Conservation (phyloP, 139 green algal species). For the Chlorella sp. region DNA sequence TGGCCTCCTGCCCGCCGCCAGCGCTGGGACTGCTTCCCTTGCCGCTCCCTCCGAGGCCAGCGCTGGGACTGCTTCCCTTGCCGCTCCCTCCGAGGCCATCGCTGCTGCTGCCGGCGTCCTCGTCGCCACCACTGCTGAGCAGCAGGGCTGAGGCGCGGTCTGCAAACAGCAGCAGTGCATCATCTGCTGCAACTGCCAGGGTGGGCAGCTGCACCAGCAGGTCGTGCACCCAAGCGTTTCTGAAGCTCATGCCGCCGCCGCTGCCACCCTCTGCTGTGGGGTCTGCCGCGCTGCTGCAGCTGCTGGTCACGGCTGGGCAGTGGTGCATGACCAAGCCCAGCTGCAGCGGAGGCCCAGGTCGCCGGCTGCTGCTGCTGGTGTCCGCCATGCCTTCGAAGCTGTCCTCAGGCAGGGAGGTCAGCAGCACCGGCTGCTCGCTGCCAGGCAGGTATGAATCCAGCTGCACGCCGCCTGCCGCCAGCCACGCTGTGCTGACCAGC, state of each 20-base stretch:
- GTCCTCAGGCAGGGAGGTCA: background rate
- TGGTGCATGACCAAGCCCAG: conserved; percentile 19
- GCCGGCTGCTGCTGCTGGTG: background rate
- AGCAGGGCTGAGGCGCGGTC: conserved; percentile 19
- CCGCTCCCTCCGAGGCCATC: background rate
- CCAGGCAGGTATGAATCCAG: conserved; percentile 41
- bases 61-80: background rate
- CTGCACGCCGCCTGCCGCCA: conserved; percentile 34
- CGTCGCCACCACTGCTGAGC: background rate
- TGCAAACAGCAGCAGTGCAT: conserved; percentile 44
- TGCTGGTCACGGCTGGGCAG: background rate
- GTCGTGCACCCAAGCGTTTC: conserved; percentile 51
- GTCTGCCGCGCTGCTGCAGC: background rate
- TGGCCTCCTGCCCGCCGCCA: background rate
- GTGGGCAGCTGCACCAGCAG: conserved; percentile 31
- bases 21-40: background rate
- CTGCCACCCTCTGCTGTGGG: background rate
- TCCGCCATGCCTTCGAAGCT: background rate
- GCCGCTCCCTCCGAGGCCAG: background rate
- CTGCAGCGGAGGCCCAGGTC: background rate
- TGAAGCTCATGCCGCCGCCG: conserved; percentile 15
- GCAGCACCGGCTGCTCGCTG: conserved; percentile 48
- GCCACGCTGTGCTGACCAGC: background rate
- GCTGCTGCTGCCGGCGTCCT: background rate
- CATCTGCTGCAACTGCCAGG: conserved; percentile 42